These are phyloP conservation scores for Camptophora hylomeconis DNA, from an alignment of 2,329 filamentous ascomycete genomes.

Conservation along the genomic window DNA sequence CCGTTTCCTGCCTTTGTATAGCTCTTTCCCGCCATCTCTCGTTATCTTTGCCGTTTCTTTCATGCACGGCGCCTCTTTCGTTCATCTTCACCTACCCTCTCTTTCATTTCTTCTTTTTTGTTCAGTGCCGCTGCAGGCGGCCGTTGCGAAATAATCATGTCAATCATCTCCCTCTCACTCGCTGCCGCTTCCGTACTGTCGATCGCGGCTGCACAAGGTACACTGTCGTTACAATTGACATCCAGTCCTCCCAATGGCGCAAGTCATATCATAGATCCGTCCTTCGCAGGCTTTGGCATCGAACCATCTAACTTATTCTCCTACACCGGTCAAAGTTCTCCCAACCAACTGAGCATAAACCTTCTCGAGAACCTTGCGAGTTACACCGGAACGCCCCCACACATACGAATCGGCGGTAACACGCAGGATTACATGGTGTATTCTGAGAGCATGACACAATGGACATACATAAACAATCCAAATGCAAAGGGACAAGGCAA, in stretches of 20 bases:
- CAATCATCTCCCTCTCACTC: too few relatives aligned
- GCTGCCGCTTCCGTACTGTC: conserved; percentile 5
- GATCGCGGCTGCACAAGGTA: conserved; percentile 4
- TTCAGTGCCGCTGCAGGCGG: too few relatives aligned
- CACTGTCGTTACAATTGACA: conserved; percentile 1
- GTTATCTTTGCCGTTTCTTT: conserved; percentile 4
- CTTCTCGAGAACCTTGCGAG: conserved; percentile 36
- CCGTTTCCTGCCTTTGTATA: too few relatives aligned
- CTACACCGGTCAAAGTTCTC: conserved; percentile 31
- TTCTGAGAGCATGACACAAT: conserved; percentile 23
- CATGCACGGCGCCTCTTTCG: too few relatives aligned
- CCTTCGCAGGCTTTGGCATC: conserved; percentile 39
- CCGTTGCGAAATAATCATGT: too few relatives aligned
- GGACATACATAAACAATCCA: conserved; percentile 26
- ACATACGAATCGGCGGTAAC: conserved; percentile 39
- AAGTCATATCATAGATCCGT: conserved; percentile 24
- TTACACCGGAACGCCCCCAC: conserved; percentile 35
- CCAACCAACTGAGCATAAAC: conserved; percentile 35
- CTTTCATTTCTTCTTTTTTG: too few relatives aligned
- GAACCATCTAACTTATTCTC: conserved; percentile 41
- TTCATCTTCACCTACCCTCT: too few relatives aligned
- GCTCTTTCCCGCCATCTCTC: too few relatives aligned
- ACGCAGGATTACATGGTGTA: conserved; percentile 39
- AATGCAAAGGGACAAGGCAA: conserved; percentile 25
- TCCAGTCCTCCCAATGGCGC: conserved; percentile 9